phyloP scores from a whole-genome alignment of 139 green algal species.

The Astrephomene gubernaculifera region DNA sequence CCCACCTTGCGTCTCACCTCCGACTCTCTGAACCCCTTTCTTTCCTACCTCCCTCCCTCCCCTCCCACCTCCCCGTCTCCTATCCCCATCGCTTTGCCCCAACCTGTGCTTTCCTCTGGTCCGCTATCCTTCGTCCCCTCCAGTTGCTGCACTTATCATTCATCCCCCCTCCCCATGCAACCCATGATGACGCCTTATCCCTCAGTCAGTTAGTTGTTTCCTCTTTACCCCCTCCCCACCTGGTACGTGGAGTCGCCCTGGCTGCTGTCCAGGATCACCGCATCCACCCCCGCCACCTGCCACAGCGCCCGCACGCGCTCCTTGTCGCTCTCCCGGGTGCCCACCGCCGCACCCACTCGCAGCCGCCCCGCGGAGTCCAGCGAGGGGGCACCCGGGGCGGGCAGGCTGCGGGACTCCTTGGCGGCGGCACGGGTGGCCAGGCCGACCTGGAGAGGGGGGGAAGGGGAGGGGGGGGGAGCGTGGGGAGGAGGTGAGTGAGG shows the following conservation, averaged over 20 bases:
- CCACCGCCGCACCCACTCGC: constrained; percentile 90
- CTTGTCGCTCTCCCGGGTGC: constrained; percentile 87
- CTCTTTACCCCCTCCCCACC: too few species aligned
- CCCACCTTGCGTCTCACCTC: too few species aligned
- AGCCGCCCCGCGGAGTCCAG: constrained; percentile 79
- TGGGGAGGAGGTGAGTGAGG: background rate
- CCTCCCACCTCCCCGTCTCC: too few species aligned
- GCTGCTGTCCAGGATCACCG: constrained; percentile 91
- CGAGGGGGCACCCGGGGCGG: constrained; percentile 67
- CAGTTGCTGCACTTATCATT: too few species aligned
- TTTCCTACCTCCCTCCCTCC: too few species aligned
- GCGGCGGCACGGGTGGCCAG: constrained; percentile 76
- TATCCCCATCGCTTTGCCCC: too few species aligned
- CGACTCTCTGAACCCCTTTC: too few species aligned
- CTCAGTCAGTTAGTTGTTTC: too few species aligned
- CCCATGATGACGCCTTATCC: too few species aligned
- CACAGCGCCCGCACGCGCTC: constrained; percentile 65
- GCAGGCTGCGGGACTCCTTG: constrained; percentile 62
- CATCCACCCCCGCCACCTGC: constrained; percentile 75
- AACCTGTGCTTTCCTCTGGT: too few species aligned
- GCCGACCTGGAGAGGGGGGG: constrained; percentile 43
- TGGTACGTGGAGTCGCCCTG: constrained; percentile 94
- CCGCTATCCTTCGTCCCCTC: too few species aligned
- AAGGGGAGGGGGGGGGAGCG: background rate
- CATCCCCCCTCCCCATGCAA: too few species aligned